Evolutionary conservation across 305 asterid genomes (phyloP).

Genomic region (Coffea humblotiana): DNA sequence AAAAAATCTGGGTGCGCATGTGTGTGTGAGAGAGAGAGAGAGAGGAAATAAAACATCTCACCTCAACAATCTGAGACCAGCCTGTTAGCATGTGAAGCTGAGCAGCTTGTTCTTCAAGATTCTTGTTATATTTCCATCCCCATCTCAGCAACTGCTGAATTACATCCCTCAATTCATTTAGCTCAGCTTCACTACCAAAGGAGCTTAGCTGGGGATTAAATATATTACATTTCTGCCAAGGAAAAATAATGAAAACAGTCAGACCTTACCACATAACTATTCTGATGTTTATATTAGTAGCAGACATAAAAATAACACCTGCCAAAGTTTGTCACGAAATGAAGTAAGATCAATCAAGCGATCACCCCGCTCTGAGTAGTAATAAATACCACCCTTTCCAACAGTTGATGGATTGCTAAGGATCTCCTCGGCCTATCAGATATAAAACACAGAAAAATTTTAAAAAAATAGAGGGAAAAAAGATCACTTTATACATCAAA

Average conservation of each 20-base stretch:
- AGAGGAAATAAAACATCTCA: conserved; percentile 15
- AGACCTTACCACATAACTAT: not conserved
- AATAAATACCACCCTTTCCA: conserved; percentile 68
- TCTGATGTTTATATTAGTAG: not conserved
- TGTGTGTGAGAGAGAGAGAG: conserved; percentile 19
- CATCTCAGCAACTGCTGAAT: conserved; percentile 80
- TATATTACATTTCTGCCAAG: conserved; percentile 61
- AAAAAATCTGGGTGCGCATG: not conserved
- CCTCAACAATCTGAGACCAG: conserved; percentile 99
- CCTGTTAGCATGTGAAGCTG: conserved; percentile 94
- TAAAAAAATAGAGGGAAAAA: conserved; percentile 8
- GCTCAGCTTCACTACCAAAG: conserved; percentile 69
- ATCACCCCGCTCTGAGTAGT: conserved; percentile 92
- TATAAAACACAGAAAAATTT: not conserved
- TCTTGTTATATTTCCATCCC: conserved; percentile 95
- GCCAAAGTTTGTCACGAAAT: conserved; percentile 89
- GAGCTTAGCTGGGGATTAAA: conserved; percentile 62
- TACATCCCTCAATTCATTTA: conserved; percentile 76
- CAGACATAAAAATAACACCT: conserved; percentile 44
- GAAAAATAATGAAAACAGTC: conserved; percentile 9
- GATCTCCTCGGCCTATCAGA: conserved; percentile 81
- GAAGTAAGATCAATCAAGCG: conserved; percentile 81
- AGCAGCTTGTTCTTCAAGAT: conserved; percentile 97
- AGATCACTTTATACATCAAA: not conserved
- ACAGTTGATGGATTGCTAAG: conserved; percentile 59